These are phyloP conservation scores for Limonium bicolor DNA, from an alignment of 148 eudicot species.

Conservation along the genomic window DNA sequence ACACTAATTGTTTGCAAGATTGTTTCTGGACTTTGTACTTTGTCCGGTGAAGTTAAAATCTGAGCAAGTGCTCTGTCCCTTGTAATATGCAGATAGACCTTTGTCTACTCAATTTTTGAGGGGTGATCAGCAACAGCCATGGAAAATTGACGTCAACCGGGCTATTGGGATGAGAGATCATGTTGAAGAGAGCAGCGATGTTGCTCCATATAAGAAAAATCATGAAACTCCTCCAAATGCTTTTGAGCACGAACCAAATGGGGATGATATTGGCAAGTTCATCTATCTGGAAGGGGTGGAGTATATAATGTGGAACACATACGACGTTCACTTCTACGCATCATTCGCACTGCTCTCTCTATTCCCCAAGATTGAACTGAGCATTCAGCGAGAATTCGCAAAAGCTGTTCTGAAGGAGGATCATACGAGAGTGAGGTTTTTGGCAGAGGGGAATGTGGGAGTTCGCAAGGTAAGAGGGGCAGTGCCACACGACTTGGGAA, in stretches of 20 bases:
- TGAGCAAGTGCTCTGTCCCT: no score
- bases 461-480: constrained; percentile 73
- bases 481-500: constrained; percentile 86
- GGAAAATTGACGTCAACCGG: no score
- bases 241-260: constrained; percentile 63
- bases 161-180: no score
- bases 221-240: no score
- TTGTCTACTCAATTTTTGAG: constrained; percentile 42
- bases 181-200: no score
- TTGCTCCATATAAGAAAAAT: no score
- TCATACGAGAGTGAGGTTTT: constrained; percentile 40
- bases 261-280: constrained; percentile 76
- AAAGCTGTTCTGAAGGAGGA: constrained; percentile 82
- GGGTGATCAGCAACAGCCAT: no score
- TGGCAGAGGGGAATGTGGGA: constrained; percentile 52
- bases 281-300: constrained; percentile 74
- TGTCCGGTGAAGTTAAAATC: no score
- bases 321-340: constrained; percentile 84
- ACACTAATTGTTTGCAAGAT: no score
- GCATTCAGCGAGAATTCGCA: constrained; percentile 83
- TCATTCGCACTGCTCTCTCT: constrained; percentile 60
- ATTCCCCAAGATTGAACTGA: constrained; percentile 72
- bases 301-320: constrained; percentile 84
- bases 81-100: constrained; percentile 72
- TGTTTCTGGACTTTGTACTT: no score